These are phyloP conservation scores for Tolypocladium amazonense DNA, from an alignment of 2,329 filamentous ascomycete species.

Conservation along the genomic window DNA sequence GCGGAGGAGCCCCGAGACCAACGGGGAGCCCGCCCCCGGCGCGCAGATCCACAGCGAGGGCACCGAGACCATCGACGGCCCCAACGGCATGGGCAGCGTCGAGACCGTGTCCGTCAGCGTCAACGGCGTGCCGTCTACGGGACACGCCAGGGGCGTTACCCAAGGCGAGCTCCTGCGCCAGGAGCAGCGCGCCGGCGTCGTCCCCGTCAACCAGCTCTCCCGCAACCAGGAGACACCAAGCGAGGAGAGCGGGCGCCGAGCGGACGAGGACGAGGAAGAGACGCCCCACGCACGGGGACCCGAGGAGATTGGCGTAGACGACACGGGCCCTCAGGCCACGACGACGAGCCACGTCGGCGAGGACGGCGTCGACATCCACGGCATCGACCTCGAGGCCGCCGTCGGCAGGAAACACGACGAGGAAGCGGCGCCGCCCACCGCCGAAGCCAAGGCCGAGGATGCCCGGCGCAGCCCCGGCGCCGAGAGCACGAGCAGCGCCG, in stretches of 20 bases:
- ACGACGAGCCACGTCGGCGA: conserved; percentile 28
- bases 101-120: conserved; percentile 72
- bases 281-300: conserved; percentile 77
- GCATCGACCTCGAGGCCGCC: conserved; percentile 50
- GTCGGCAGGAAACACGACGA: conserved; percentile 41
- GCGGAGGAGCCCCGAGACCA: conserved; percentile 22
- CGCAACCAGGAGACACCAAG: conserved; percentile 24
- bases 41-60: conserved; percentile 54
- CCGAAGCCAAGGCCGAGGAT: conserved; percentile 17
- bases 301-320: conserved; percentile 72
- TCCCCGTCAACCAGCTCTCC: conserved; percentile 54
- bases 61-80: conserved; percentile 72
- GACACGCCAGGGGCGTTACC: conserved; percentile 48
- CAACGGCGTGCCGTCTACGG: conserved; percentile 53
- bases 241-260: conserved; percentile 14
- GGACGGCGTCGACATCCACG: conserved; percentile 35
- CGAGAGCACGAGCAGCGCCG: conserved; percentile 15
- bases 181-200: conserved; percentile 72
- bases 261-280: conserved; percentile 45
- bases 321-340: conserved; percentile 64
- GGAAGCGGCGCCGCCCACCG: conserved; percentile 3
- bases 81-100: conserved; percentile 67
- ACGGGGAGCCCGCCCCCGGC: conserved; percentile 15
- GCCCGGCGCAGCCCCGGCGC: conserved; percentile 12
- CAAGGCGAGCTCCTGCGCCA: conserved; percentile 80